Evolutionary conservation across 148 eudicot species (phyloP).

Genomic region (Camellia sinensis): DNA sequence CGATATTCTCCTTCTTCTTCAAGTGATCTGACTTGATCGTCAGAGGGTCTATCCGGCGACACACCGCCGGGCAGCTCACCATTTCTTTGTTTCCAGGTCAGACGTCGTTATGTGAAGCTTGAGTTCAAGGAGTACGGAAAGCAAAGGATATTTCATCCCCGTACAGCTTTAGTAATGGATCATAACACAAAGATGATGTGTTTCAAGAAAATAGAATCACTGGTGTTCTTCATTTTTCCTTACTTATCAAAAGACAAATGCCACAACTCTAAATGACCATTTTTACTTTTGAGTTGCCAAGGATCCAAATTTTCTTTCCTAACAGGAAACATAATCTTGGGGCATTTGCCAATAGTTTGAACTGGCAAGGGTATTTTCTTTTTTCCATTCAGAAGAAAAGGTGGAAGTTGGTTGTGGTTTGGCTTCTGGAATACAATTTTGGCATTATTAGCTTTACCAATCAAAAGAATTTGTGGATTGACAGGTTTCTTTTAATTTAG

Average conservation of each 20-base stretch:
- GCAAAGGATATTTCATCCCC: too few relatives aligned
- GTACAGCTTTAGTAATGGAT: slow-evolving; percentile 16
- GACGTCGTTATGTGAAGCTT: too few relatives aligned
- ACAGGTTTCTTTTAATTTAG: neutral
- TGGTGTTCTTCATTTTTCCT: slow-evolving; percentile 46
- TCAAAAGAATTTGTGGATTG: neutral
- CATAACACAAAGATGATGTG: slow-evolving; percentile 39
- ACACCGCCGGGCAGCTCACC: too few relatives aligned
- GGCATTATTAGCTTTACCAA: slow-evolving; percentile 3
- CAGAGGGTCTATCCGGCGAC: too few relatives aligned
- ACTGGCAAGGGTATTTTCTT: slow-evolving; percentile 5
- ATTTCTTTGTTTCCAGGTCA: too few relatives aligned
- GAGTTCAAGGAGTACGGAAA: too few relatives aligned
- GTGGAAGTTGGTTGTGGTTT: slow-evolving; percentile 7
- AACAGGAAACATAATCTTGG: neutral
- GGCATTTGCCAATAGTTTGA: neutral
- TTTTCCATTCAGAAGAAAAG: neutral
- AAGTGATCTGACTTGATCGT: too few relatives aligned
- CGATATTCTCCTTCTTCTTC: too few relatives aligned
- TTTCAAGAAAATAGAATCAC: slow-evolving; percentile 40
- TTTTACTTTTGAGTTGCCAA: neutral
- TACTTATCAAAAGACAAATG: neutral
- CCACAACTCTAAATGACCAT: neutral
- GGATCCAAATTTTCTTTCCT: neutral
- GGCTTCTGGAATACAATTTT: neutral